These are phyloP conservation scores for Xerocomus nothofagi DNA, from an alignment of 1,284 basidiomycete species.

Conservation along the genomic window DNA sequence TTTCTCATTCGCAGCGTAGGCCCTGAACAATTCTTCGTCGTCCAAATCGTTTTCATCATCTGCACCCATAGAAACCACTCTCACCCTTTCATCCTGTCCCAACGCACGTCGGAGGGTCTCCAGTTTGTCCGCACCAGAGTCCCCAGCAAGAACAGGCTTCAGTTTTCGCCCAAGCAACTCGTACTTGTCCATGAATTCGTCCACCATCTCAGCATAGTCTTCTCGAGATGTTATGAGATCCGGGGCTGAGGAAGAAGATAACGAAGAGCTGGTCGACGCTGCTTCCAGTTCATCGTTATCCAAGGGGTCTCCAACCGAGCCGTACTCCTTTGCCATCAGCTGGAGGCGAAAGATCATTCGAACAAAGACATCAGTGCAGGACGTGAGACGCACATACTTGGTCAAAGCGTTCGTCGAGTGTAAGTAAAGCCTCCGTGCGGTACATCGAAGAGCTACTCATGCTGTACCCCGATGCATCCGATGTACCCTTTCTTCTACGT, in stretches of 20 bases:
- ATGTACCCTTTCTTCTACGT: slow-evolving; percentile 71
- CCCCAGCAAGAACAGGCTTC: slow-evolving; percentile 69
- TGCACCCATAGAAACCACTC: slow-evolving; percentile 24
- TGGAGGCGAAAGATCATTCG: slow-evolving; percentile 21
- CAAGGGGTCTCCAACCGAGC: slow-evolving; percentile 51
- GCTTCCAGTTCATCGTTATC: slow-evolving; percentile 44
- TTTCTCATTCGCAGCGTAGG: slow-evolving; percentile 50
- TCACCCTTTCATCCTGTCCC: slow-evolving; percentile 61
- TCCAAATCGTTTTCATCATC: slow-evolving; percentile 45
- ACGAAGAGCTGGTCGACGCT: slow-evolving; percentile 38
- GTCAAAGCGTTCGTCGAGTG: slow-evolving; percentile 93
- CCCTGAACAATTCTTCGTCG: slow-evolving; percentile 53
- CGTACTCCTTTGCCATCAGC: slow-evolving; percentile 78
- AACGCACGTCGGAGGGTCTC: slow-evolving; percentile 78
- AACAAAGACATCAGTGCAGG: not conserved
- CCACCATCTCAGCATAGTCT: slow-evolving; percentile 90
- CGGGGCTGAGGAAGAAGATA: slow-evolving; percentile 65
- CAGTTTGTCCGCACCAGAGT: slow-evolving; percentile 75
- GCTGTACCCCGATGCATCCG: slow-evolving; percentile 88
- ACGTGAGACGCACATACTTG: slow-evolving; percentile 53
- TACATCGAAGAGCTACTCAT: slow-evolving; percentile 98
- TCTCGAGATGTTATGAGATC: slow-evolving; percentile 78
- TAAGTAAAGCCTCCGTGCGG: slow-evolving; percentile 85
- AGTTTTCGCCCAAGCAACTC: slow-evolving; percentile 91
- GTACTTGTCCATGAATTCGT: slow-evolving; percentile 92